A percentile compares a stretch with the other conserved stretches of the same genome.
phyloP scores from a whole-genome alignment of 2,329 filamentous ascomycete genomes.

The Fusarium globosum region DNA sequence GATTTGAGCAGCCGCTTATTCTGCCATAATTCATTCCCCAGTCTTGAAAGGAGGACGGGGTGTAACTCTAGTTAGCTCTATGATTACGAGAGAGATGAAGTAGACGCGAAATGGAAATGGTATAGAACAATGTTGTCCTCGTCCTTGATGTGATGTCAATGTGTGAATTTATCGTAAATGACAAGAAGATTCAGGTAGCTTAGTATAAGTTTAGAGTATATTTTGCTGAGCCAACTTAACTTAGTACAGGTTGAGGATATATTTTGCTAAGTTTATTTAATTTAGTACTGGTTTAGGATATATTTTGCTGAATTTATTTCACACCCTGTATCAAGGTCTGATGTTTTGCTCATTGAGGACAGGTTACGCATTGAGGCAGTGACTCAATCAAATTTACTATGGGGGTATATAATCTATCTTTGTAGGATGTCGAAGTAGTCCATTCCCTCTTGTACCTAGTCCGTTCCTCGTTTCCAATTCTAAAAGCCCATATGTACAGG shows the following conservation, averaged over 20 bases:
- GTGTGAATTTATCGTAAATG: not conserved
- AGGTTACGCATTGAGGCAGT: not conserved
- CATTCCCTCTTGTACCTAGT: not conserved
- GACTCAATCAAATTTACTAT: conserved; percentile 2
- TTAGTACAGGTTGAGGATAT: not conserved
- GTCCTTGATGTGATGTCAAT: not conserved
- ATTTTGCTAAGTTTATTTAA: not conserved
- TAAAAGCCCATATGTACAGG: not conserved
- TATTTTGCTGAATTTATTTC: not conserved
- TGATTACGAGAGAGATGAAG: conserved; percentile 56
- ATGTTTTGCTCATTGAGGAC: not conserved
- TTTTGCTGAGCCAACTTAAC: not conserved
- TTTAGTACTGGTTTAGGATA: not conserved
- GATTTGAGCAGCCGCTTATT: conserved; percentile 45
- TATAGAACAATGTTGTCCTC: conserved; percentile 37
- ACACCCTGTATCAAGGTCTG: not conserved
- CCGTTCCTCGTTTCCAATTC: not conserved
- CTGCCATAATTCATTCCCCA: conserved; percentile 50
- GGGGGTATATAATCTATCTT: conserved; percentile 34
- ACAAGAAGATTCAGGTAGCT: not conserved
- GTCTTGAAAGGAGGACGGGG: conserved; percentile 42
- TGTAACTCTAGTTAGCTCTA: conserved; percentile 57
- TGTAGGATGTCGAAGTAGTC: not conserved
- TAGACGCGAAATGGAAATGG: conserved; percentile 52
- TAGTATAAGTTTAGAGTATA: not conserved